Evolutionary conservation across 441 rosid genomes (phyloP).

Genomic region (Euphorbia schlechtendalii): DNA sequence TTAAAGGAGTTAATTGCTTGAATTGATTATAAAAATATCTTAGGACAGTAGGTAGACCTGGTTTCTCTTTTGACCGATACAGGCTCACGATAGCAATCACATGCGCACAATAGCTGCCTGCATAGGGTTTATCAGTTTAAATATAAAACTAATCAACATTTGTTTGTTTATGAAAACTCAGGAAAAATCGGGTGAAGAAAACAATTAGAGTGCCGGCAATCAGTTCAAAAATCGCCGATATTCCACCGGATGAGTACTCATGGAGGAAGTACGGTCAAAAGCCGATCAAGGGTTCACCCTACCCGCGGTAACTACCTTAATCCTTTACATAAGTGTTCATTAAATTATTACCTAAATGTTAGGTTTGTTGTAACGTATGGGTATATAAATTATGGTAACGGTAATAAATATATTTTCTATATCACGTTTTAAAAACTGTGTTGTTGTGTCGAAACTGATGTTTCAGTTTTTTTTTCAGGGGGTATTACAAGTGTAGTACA

Average conservation of each 20-base stretch:
- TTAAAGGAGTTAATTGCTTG: not conserved
- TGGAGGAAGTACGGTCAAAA: constrained; percentile 99
- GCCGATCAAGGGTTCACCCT: constrained; percentile 95
- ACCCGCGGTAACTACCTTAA: constrained; percentile 58
- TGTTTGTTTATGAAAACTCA: constrained; percentile 17
- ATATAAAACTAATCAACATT: not conserved
- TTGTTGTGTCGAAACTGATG: constrained; percentile 36
- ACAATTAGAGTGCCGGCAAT: constrained; percentile 77
- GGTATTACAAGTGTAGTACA: constrained; percentile 88
- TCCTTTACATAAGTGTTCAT: too few species aligned
- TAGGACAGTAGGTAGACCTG: not conserved
- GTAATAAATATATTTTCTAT: too few species aligned
- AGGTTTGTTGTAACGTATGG: too few species aligned
- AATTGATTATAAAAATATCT: not conserved
- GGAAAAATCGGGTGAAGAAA: constrained; percentile 74
- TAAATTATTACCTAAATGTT: too few species aligned
- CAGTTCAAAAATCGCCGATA: constrained; percentile 85
- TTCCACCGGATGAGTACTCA: constrained; percentile 84
- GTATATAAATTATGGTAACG: too few species aligned
- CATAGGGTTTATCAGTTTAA: not conserved
- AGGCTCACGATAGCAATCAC: constrained; percentile 3
- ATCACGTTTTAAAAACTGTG: not conserved
- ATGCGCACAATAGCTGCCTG: constrained; percentile 10
- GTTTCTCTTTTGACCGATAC: constrained; percentile 17
- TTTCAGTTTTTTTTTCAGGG: constrained; percentile 33